These are phyloP conservation scores for Pulveroboletus sp. DNA, from an alignment of 1,284 basidiomycete species.

Conservation along the genomic window DNA sequence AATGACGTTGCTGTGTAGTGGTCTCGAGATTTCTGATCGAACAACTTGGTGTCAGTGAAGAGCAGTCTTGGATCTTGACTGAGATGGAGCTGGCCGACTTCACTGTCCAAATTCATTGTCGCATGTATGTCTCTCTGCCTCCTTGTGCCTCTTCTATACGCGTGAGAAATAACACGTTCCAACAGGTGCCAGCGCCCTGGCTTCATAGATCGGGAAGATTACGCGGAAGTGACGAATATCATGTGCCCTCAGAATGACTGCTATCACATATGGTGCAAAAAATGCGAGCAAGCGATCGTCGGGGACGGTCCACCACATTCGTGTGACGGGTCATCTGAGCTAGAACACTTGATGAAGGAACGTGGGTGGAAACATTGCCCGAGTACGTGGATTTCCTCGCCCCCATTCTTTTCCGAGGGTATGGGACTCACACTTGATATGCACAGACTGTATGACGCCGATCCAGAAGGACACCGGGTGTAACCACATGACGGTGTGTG, in stretches of 20 bases:
- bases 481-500: slow-evolving; percentile 60
- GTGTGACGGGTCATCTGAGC: slow-evolving; percentile 54
- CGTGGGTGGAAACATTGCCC: slow-evolving; percentile 62
- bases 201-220: slow-evolving; percentile 49
- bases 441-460: slow-evolving; percentile 53
- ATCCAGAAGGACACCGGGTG: slow-evolving; percentile 56
- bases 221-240: slow-evolving; percentile 38
- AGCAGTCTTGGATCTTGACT: slow-evolving; percentile 44
- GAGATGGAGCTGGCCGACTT: slow-evolving; percentile 54
- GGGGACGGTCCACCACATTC: slow-evolving; percentile 44
- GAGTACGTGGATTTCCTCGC: slow-evolving; percentile 32
- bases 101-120: slow-evolving; percentile 45
- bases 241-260: slow-evolving; percentile 47
- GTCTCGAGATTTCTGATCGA: slow-evolving; percentile 41
- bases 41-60: slow-evolving; percentile 46
- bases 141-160: too few relatives aligned
- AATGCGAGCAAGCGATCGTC: slow-evolving; percentile 44
- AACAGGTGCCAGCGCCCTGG: slow-evolving; percentile 43
- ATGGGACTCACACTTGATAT: not conserved
- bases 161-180: not conserved
- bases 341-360: slow-evolving; percentile 48
- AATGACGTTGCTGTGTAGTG: slow-evolving; percentile 28
- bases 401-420: not conserved
- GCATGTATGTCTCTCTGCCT: slow-evolving; percentile 5
- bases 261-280: slow-evolving; percentile 51